Conservation (phyloP, 345 rosid genomes). For the Dimocarpus longan region DNA sequence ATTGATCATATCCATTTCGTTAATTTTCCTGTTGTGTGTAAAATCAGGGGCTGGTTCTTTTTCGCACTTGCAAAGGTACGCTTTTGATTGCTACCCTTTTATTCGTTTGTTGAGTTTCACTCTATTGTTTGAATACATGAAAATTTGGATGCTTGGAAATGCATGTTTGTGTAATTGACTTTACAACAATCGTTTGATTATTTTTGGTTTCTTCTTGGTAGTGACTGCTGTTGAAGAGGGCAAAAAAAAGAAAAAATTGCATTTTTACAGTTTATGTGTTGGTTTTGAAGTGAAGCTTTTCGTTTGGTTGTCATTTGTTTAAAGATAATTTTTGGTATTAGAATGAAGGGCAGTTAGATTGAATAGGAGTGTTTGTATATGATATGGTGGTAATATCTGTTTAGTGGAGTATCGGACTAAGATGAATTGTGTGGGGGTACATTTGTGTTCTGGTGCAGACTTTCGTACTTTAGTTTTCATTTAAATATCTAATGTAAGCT, state of each 20-base stretch:
- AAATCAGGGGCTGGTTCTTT: neutral
- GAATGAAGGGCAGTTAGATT: neutral
- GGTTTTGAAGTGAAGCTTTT: neutral
- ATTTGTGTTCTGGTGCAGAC: neutral
- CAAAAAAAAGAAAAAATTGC: neutral
- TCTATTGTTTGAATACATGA: neutral
- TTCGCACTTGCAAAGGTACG: neutral
- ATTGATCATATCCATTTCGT: neutral
- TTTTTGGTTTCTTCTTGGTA: neutral
- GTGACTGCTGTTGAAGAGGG: neutral
- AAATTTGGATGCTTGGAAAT: neutral
- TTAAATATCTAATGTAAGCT: no score
- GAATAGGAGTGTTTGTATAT: neutral
- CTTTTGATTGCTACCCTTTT: neutral
- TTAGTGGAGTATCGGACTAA: neutral
- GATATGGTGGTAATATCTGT: neutral
- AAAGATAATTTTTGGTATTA: neutral
- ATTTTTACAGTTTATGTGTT: neutral
- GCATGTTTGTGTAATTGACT: neutral
- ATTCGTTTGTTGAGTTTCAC: neutral
- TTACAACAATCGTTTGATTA: neutral
- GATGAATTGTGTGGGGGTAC: neutral
- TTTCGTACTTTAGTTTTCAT: no score
- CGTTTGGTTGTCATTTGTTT: neutral
- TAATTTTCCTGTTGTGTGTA: neutral